Conservation (phyloP, 495 filamentous ascomycete genomes). For the Hamigera avellanea region DNA sequence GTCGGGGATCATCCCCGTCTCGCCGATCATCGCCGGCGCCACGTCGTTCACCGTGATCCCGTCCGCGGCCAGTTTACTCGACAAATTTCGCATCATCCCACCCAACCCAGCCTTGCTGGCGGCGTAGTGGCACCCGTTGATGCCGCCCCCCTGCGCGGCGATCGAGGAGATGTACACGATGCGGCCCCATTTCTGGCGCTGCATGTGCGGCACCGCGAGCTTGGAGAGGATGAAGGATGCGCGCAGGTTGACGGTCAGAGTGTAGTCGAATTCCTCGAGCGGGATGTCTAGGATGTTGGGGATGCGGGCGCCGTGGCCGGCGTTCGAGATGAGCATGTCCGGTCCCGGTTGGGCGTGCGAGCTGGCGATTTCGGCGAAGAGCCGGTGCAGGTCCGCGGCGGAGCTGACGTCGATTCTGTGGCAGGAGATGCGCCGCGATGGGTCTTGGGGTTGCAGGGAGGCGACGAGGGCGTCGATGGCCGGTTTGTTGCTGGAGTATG, state of each 20-base stretch:
- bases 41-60: constrained; percentile 69
- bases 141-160: constrained; percentile 51
- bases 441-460: constrained; percentile 22
- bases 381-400: constrained; percentile 34
- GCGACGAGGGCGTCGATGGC: constrained; percentile 32
- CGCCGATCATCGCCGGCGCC: constrained; percentile 63
- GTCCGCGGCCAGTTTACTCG: constrained; percentile 45
- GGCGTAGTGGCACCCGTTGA: constrained; percentile 61
- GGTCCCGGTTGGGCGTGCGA: constrained; percentile 39
- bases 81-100: constrained; percentile 55
- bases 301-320: constrained; percentile 40
- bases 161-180: constrained; percentile 61
- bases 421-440: constrained; percentile 34
- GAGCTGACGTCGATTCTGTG: constrained; percentile 47
- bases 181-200: constrained; percentile 48
- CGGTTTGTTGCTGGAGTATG: constrained; percentile 41
- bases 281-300: constrained; percentile 39
- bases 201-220: constrained; percentile 54
- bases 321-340: constrained; percentile 53
- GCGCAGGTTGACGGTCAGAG: constrained; percentile 51
- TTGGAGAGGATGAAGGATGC: constrained; percentile 56
- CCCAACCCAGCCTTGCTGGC: constrained; percentile 54
- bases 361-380: constrained; percentile 40
- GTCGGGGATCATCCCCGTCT: constrained; percentile 54
- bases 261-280: constrained; percentile 57